These are phyloP conservation scores for Viridothelium virens DNA, from an alignment of 495 filamentous ascomycete genomes.

Conservation along the genomic window DNA sequence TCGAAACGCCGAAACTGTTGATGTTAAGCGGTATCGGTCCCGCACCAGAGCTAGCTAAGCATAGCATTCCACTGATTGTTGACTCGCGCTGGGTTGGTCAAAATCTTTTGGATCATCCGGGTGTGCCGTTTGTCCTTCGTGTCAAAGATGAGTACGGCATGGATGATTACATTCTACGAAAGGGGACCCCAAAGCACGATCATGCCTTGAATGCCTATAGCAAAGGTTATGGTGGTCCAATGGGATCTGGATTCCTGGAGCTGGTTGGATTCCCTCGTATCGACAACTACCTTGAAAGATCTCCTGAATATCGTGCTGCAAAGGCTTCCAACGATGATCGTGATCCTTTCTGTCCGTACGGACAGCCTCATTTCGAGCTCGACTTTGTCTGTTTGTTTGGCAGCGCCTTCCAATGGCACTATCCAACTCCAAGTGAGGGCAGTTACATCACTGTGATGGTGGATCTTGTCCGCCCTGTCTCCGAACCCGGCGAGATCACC, in stretches of 20 bases:
- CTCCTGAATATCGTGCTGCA: neutral
- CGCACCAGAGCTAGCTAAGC: neutral
- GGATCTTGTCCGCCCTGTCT: conserved; percentile 50
- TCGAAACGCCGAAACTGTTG: conserved; percentile 38
- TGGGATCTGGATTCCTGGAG: neutral
- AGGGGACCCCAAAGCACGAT: neutral
- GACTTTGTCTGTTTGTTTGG: conserved; percentile 43
- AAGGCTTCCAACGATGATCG: conserved; percentile 38
- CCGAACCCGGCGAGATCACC: conserved; percentile 13
- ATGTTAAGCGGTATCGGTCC: neutral
- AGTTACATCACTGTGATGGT: conserved; percentile 52
- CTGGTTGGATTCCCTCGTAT: neutral
- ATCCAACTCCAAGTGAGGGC: conserved; percentile 36
- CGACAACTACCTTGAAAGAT: neutral
- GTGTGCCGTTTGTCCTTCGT: neutral
- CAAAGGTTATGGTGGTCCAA: neutral
- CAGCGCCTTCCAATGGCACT: neutral
- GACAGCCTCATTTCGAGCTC: conserved; percentile 59
- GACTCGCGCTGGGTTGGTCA: neutral
- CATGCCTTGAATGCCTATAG: neutral
- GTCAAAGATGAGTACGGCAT: neutral
- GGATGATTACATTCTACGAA: neutral
- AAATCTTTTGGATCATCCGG: neutral
- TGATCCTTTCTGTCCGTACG: conserved; percentile 52
- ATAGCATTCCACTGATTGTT: neutral